Conservation (phyloP, 192 early-diverging fungal genomes). For the Backusella morwellensis region DNA sequence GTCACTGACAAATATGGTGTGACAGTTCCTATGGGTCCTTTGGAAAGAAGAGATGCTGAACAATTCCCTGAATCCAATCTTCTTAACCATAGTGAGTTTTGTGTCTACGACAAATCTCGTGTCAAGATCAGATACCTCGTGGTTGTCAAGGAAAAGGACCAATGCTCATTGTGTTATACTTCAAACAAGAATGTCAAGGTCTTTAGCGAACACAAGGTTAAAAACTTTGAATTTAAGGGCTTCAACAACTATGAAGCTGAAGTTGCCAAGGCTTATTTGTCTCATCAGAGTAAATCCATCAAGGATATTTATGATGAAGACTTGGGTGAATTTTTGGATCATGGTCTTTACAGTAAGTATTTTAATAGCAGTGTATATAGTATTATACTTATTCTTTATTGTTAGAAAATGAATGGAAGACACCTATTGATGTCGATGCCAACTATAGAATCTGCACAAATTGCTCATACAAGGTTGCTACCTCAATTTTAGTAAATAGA, state of each 20-base stretch:
- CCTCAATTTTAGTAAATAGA: not conserved
- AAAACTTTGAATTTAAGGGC: not conserved
- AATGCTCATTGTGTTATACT: slow-evolving; percentile 20
- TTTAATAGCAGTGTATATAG: not conserved
- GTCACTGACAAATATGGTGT: slow-evolving; percentile 28
- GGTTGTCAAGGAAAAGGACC: slow-evolving; percentile 16
- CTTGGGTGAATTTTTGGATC: slow-evolving; percentile 4
- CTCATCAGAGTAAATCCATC: not conserved
- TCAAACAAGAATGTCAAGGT: not conserved
- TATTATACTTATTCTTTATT: not conserved
- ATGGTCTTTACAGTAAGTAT: slow-evolving; percentile 22
- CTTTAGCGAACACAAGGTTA: slow-evolving; percentile 5
- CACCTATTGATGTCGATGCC: not conserved
- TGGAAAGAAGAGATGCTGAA: not conserved
- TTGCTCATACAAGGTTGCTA: slow-evolving; percentile 2
- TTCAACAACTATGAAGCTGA: slow-evolving; percentile 24
- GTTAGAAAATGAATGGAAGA: slow-evolving; percentile 2
- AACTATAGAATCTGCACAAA: slow-evolving; percentile 12
- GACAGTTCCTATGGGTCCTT: slow-evolving; percentile 1
- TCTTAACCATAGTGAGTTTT: slow-evolving; percentile 75
- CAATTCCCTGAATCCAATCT: slow-evolving; percentile 13
- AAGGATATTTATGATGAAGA: slow-evolving; percentile 24
- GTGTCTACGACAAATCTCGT: slow-evolving; percentile 71
- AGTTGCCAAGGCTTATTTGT: slow-evolving; percentile 11
- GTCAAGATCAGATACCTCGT: slow-evolving; percentile 70